Conservation (phyloP, 2,329 filamentous ascomycete genomes). For the Whalleya microplaca region DNA sequence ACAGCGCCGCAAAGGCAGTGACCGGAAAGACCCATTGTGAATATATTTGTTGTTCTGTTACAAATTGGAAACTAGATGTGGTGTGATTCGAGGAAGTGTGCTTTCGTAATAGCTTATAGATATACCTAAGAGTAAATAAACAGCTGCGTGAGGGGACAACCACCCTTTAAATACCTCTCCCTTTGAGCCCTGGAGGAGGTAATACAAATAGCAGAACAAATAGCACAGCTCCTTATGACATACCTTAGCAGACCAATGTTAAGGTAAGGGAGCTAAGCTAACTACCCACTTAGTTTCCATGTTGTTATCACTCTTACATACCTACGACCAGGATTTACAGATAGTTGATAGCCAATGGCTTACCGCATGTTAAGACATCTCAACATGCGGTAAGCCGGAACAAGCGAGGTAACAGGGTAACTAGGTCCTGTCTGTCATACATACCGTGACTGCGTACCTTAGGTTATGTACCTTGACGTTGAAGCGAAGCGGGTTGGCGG, state of each 20-base stretch:
- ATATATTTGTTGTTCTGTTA: constrained; percentile 9
- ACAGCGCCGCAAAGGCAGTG: constrained; percentile 74
- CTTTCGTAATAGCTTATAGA: neutral
- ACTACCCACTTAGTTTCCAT: constrained; percentile 1
- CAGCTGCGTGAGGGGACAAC: neutral
- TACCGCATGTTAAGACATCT: no score
- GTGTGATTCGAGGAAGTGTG: constrained; percentile 7
- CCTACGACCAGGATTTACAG: constrained; percentile 1
- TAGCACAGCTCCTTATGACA: constrained; percentile 18
- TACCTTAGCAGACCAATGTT: constrained; percentile 13
- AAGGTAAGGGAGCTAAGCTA: neutral
- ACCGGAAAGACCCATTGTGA: constrained; percentile 66
- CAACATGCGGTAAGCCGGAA: constrained; percentile 4
- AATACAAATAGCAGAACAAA: constrained; percentile 2
- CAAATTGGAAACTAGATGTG: no score
- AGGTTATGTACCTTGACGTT: constrained; percentile 2
- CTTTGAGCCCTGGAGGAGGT: constrained; percentile 1
- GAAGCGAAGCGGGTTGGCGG: constrained; percentile 15
- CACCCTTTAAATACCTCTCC: constrained; percentile 19
- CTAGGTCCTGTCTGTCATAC: neutral
- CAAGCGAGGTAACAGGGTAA: neutral
- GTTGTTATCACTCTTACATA: constrained; percentile 21
- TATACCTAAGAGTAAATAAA: neutral
- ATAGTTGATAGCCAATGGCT: neutral
- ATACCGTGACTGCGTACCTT: constrained; percentile 3